phyloP scores from a whole-genome alignment of 257 asterid genomes.

The Solanum paucissectum region DNA sequence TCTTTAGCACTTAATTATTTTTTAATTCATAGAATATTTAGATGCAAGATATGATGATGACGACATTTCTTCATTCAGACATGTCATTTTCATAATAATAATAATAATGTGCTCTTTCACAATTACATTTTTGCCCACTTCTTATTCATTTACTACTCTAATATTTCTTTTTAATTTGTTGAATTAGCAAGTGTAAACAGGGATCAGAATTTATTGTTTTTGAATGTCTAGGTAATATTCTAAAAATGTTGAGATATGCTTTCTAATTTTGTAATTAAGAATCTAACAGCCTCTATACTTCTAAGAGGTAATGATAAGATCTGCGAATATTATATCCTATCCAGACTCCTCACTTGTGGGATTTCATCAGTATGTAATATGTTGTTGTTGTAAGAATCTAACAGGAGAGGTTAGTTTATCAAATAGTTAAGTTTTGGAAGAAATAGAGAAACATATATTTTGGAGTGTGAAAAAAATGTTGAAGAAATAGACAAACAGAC shows the following conservation, averaged over 20 bases:
- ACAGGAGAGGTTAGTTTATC: not conserved
- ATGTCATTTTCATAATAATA: not conserved
- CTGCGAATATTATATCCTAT: too few relatives aligned
- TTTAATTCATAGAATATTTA: not conserved
- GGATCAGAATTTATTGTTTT: not conserved
- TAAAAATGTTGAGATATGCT: not conserved
- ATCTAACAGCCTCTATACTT: too few relatives aligned
- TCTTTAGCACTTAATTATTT: not conserved
- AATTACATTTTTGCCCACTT: slow-evolving; percentile 6
- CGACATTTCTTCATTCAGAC: not conserved
- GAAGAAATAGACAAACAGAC: not conserved
- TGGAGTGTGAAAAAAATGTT: not conserved
- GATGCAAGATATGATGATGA: not conserved
- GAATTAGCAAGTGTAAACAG: not conserved
- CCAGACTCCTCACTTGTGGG: too few relatives aligned
- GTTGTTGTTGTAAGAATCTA: not conserved
- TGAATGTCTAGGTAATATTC: not conserved
- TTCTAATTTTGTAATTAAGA: not conserved
- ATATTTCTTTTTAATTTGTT: not conserved
- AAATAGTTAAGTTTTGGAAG: not conserved
- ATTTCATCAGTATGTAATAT: too few relatives aligned
- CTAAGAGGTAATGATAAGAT: too few relatives aligned
- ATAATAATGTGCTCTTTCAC: not conserved
- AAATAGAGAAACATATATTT: not conserved
- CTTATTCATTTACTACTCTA: not conserved